These are phyloP conservation scores for Diplosphaera chodatii DNA, from an alignment of 139 green algal species.

Conservation along the genomic window DNA sequence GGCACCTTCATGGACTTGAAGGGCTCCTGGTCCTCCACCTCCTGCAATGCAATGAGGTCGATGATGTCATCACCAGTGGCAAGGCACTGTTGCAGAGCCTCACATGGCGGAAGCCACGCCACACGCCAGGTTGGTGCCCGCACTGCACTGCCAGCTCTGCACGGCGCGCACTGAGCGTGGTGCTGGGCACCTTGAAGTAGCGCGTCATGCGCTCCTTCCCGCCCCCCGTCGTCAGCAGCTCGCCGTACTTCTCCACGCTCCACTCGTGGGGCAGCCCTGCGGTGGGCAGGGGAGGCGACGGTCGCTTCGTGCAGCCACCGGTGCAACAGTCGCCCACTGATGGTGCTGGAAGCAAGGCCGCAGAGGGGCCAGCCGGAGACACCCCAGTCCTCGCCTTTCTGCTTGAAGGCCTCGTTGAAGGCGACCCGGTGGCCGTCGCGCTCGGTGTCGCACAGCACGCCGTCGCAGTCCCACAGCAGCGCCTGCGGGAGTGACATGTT, in stretches of 20 bases:
- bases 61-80: no score
- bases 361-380: neutral
- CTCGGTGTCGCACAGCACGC: constrained; percentile 93
- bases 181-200: constrained; percentile 82
- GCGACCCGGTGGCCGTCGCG: constrained; percentile 82
- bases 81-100: no score
- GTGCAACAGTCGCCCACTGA: neutral
- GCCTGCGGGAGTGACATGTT: constrained; percentile 54
- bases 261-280: constrained; percentile 76
- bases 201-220: constrained; percentile 98
- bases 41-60: constrained; percentile 24
- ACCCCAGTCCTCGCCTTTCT: constrained; percentile 47
- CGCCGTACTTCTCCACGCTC: constrained; percentile 87
- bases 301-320: neutral
- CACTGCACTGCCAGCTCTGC: no score
- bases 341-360: neutral
- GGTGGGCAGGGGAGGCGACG: neutral
- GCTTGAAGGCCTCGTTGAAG: constrained; percentile 93
- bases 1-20: constrained; percentile 54
- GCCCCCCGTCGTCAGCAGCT: constrained; percentile 92
- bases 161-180: no score
- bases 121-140: no score
- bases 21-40: constrained; percentile 52
- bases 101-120: no score
- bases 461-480: constrained; percentile 92